Conservation (phyloP, 768 basidiomycete genomes). For the Boletus edulis region DNA sequence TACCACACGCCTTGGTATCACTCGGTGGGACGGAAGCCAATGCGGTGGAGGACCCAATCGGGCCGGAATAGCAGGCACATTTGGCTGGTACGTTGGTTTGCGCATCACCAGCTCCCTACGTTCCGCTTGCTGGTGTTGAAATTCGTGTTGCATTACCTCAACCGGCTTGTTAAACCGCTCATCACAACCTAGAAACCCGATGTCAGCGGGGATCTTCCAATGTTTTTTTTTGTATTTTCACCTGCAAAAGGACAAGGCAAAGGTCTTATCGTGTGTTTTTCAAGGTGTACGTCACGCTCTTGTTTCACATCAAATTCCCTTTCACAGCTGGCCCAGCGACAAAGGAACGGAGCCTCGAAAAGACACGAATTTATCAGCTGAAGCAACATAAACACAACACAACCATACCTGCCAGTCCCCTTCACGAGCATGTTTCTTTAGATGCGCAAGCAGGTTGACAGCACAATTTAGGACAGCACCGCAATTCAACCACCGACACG, state of each 20-base stretch:
- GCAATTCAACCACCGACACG: slow-evolving; percentile 64
- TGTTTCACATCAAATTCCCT: slow-evolving; percentile 36
- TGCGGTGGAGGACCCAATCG: slow-evolving; percentile 40
- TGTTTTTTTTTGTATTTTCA: slow-evolving; percentile 21
- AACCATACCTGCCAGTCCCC: slow-evolving; percentile 27
- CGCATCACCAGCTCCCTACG: slow-evolving; percentile 6
- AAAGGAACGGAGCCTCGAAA: slow-evolving; percentile 39
- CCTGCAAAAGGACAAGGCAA: slow-evolving; percentile 40
- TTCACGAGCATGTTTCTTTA: slow-evolving; percentile 38
- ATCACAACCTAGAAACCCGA: slow-evolving; percentile 46
- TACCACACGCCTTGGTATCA: slow-evolving; percentile 42
- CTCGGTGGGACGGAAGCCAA: slow-evolving; percentile 49
- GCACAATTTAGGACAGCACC: slow-evolving; percentile 52
- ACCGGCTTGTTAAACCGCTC: slow-evolving; percentile 44
- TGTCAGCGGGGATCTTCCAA: slow-evolving; percentile 2
- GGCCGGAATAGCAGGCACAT: slow-evolving; percentile 29
- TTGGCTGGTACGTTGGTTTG: slow-evolving; percentile 35
- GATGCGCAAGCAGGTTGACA: slow-evolving; percentile 48
- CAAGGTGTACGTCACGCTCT: slow-evolving; percentile 47
- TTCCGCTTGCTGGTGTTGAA: slow-evolving; percentile 33
- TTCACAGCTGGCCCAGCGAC: slow-evolving; percentile 60
- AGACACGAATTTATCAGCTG: slow-evolving; percentile 3
- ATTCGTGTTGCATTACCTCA: slow-evolving; percentile 49
- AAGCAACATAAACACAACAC: slow-evolving; percentile 2
- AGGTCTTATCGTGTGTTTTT: slow-evolving; percentile 41